A percentile compares a stretch with the other conserved stretches of the same genome.
Evolutionary conservation across 176 grass and related monocot species (phyloP).

Genomic region (Tillandsia fasciculata): DNA sequence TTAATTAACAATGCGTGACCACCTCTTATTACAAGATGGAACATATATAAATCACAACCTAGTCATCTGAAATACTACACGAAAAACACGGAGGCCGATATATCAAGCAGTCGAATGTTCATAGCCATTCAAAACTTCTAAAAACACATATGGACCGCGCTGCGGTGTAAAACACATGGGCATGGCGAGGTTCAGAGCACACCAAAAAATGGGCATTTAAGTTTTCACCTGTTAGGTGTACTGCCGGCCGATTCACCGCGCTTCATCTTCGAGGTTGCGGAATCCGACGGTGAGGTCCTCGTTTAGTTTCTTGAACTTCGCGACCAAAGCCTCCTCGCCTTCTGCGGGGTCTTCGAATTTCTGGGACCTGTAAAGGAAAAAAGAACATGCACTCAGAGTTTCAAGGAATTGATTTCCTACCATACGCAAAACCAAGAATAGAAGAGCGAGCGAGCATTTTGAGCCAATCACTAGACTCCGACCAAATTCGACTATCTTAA

Average conservation of each 20-base stretch:
- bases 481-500: too few relatives aligned
- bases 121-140: neutral
- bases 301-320: slow-evolving; percentile 74
- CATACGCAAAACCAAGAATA: too few relatives aligned
- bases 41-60: slow-evolving; percentile 19
- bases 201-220: neutral
- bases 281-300: slow-evolving; percentile 72
- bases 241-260: neutral
- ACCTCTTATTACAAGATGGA: slow-evolving; percentile 36
- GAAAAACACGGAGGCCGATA: slow-evolving; percentile 17
- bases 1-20: slow-evolving; percentile 33
- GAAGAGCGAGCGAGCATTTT: too few relatives aligned
- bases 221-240: neutral
- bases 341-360: slow-evolving; percentile 91
- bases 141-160: neutral
- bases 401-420: too few relatives aligned
- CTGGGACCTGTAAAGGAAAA: slow-evolving; percentile 40
- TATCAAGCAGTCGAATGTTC: neutral
- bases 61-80: slow-evolving; percentile 8
- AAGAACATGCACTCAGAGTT: neutral
- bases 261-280: slow-evolving; percentile 78
- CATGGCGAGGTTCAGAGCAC: neutral
- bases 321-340: slow-evolving; percentile 52
- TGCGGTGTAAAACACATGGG: neutral
- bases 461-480: too few relatives aligned